These are phyloP conservation scores for Russula sp. DNA, from an alignment of 768 basidiomycete species.

Conservation along the genomic window DNA sequence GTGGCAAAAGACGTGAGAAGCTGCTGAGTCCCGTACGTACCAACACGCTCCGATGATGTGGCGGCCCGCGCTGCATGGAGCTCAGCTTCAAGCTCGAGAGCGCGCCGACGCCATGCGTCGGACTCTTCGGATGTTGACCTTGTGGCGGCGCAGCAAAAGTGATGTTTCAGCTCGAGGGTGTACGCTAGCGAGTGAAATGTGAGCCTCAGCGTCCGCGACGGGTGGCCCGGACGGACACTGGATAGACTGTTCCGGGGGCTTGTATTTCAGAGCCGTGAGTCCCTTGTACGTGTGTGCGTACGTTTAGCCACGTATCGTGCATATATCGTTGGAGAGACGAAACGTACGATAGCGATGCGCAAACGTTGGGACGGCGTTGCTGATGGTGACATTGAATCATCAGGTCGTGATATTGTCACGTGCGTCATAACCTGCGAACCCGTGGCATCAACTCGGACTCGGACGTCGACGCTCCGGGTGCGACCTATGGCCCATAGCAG, in stretches of 20 bases:
- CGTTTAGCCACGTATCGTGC: too few species aligned
- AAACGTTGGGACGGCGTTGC: background rate
- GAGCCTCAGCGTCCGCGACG: background rate
- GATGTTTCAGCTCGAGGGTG: constrained; percentile 1
- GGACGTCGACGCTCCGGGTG: too few species aligned
- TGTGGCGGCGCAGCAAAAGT: constrained; percentile 3
- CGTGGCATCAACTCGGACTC: too few species aligned
- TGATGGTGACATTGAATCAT: background rate
- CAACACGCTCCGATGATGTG: background rate
- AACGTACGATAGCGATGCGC: constrained; percentile 15
- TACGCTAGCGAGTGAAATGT: constrained; percentile 2
- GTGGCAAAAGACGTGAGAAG: too few species aligned
- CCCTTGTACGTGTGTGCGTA: background rate
- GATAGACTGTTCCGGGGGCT: constrained; percentile 10
- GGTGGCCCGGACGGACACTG: background rate
- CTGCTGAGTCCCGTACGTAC: constrained; percentile 2
- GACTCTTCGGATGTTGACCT: background rate
- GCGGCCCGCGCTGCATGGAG: background rate
- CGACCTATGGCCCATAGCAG: too few species aligned
- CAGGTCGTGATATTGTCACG: too few species aligned
- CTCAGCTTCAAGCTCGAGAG: constrained; percentile 11
- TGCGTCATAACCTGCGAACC: too few species aligned
- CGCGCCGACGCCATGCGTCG: constrained; percentile 15
- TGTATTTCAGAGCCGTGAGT: constrained; percentile 11
- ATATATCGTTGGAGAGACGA: too few species aligned